phyloP scores from a whole-genome alignment of 805 yeast species.

The Kuraishia ogatae region DNA sequence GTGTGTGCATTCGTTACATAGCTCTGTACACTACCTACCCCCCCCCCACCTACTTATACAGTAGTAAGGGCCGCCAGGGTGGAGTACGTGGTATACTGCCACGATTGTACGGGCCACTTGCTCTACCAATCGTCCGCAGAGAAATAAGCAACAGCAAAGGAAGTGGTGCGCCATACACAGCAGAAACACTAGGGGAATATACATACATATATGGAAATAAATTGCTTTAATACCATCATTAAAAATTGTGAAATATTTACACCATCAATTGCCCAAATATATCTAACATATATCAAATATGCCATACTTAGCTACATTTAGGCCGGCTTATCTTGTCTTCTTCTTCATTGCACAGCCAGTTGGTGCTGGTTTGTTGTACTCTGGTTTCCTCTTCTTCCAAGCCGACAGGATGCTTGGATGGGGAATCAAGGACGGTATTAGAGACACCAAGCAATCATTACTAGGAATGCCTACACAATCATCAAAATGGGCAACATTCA shows the following conservation, averaged over 20 bases:
- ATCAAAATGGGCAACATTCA: constrained; percentile 20
- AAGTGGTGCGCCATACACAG: not conserved
- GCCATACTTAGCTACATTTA: constrained; percentile 19
- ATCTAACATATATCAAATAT: not conserved
- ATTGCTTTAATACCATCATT: not conserved
- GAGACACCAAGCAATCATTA: constrained; percentile 16
- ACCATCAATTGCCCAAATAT: not conserved
- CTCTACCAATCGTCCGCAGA: not conserved
- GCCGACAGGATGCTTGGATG: constrained; percentile 22
- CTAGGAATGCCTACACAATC: constrained; percentile 25
- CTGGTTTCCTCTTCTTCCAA: constrained; percentile 26
- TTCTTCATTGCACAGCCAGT: constrained; percentile 28
- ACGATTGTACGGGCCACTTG: not conserved
- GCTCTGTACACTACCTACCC: too few species aligned
- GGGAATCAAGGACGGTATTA: constrained; percentile 21
- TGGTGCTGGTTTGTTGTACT: constrained; percentile 22
- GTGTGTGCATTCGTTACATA: too few species aligned
- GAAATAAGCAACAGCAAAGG: not conserved
- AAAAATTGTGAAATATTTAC: too few species aligned
- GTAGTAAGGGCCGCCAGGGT: too few species aligned
- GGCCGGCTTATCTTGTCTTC: constrained; percentile 27
- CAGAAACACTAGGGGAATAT: not conserved
- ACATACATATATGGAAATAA: not conserved
- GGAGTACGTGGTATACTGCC: not conserved
- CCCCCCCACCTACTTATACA: too few species aligned